Conservation (phyloP, 202 grass and related monocot genomes). For the Elaeis oleifera region DNA sequence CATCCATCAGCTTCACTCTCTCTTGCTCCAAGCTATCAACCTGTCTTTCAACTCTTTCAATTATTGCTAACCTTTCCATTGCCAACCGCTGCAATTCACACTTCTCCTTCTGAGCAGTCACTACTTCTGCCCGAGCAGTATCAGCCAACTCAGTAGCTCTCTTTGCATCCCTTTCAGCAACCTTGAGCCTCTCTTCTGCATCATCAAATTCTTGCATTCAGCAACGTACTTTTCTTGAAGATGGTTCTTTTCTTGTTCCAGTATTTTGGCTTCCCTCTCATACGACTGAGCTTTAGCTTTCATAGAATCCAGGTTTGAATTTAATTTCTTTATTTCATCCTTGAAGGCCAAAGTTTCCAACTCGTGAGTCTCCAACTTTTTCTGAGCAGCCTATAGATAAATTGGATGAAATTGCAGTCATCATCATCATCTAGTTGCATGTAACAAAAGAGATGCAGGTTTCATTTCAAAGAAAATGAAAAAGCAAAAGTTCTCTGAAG, state of each 20-base stretch:
- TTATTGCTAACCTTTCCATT: conserved; percentile 67
- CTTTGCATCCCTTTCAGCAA: conserved; percentile 85
- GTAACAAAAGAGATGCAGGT: too few relatives aligned
- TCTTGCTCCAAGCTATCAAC: conserved; percentile 69
- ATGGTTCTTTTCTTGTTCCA: conserved; percentile 95
- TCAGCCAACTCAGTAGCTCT: conserved; percentile 83
- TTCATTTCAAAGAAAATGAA: too few relatives aligned
- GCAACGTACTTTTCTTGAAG: conserved; percentile 71
- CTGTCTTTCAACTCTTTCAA: conserved; percentile 79
- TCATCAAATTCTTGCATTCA: conserved; percentile 85
- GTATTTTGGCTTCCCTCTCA: conserved; percentile 65
- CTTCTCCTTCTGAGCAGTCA: conserved; percentile 75
- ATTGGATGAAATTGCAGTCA: background rate
- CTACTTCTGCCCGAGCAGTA: conserved; percentile 51
- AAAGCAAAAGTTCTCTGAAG: background rate
- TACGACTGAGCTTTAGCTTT: conserved; percentile 55
- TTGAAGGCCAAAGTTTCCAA: conserved; percentile 62
- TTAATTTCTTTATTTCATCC: conserved; percentile 56
- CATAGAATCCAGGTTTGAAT: conserved; percentile 58
- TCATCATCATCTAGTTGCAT: conserved; percentile 8
- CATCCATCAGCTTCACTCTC: conserved; percentile 51
- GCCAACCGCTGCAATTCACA: conserved; percentile 77
- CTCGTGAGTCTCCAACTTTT: conserved; percentile 55
- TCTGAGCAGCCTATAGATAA: conserved; percentile 54
- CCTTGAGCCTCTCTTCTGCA: conserved; percentile 68